Conservation (phyloP, 768 basidiomycete species). For the Pisolithus tinctorius region DNA sequence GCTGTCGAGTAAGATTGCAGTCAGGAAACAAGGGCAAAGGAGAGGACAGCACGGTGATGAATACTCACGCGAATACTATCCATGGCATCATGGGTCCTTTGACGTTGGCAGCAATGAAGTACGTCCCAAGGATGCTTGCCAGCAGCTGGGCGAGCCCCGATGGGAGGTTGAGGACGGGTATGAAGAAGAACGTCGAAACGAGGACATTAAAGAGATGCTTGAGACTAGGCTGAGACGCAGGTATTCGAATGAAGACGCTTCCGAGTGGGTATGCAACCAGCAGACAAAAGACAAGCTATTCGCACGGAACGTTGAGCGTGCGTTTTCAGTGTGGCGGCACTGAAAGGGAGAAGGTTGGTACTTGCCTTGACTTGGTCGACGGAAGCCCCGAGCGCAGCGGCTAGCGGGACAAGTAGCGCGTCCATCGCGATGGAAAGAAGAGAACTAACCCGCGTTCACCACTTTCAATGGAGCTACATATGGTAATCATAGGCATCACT, state of each 20-base stretch:
- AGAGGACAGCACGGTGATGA: neutral
- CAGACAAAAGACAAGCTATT: constrained; percentile 83
- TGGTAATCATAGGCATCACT: too few species aligned
- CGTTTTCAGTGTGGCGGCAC: neutral
- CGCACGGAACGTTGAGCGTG: constrained; percentile 1
- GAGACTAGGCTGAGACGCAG: constrained; percentile 51
- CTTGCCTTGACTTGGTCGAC: constrained; percentile 72
- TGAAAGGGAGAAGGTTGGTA: neutral
- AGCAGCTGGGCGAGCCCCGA: constrained; percentile 72
- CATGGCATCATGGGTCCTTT: constrained; percentile 79
- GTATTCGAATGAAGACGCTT: constrained; percentile 80
- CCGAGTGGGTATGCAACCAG: constrained; percentile 89
- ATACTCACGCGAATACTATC: constrained; percentile 70
- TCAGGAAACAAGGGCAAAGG: constrained; percentile 1
- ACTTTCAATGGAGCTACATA: too few species aligned
- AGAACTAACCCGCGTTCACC: too few species aligned
- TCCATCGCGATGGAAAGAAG: constrained; percentile 29
- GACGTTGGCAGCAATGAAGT: constrained; percentile 53
- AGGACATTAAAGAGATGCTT: constrained; percentile 78
- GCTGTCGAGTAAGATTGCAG: constrained; percentile 30
- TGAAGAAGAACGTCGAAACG: constrained; percentile 70
- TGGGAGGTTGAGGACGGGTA: constrained; percentile 67
- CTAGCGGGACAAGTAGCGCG: constrained; percentile 53
- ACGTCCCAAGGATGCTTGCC: constrained; percentile 67
- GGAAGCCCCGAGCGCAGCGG: constrained; percentile 61